These are phyloP conservation scores for Dianthus caryophyllus DNA, from an alignment of 148 eudicot genomes.

Conservation along the genomic window DNA sequence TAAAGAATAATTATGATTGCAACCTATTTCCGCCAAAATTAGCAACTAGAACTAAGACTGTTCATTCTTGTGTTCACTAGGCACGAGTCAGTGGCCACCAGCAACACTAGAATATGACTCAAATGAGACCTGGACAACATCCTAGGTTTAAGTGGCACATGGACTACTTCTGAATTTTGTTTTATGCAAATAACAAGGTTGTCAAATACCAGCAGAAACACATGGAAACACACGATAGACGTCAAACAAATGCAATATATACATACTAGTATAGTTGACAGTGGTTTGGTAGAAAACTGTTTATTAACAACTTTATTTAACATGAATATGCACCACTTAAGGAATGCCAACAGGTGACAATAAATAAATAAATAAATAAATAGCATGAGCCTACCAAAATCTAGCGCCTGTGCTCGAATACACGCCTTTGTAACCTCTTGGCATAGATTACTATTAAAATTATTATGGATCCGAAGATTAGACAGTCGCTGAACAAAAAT, in stretches of 20 bases:
- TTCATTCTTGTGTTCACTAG: too few species aligned
- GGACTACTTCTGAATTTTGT: not conserved
- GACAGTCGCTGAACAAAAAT: slow-evolving; percentile 66
- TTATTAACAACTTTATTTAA: not conserved
- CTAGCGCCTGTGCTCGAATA: slow-evolving; percentile 64
- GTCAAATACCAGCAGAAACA: not conserved
- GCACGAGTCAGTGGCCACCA: too few species aligned
- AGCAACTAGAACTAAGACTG: too few species aligned
- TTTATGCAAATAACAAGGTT: not conserved
- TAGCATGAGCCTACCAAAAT: slow-evolving; percentile 50
- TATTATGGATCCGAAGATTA: slow-evolving; percentile 77
- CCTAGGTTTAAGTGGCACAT: not conserved
- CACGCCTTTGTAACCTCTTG: slow-evolving; percentile 78
- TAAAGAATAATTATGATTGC: too few species aligned
- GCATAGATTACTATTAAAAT: slow-evolving; percentile 72
- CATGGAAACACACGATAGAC: slow-evolving; percentile 2
- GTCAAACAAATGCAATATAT: not conserved
- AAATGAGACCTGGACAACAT: not conserved
- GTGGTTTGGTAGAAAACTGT: not conserved
- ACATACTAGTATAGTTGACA: not conserved
- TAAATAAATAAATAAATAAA: not conserved
- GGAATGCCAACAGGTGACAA: not conserved
- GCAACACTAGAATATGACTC: too few species aligned
- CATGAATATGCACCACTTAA: not conserved
- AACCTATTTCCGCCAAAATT: too few species aligned